A percentile compares a stretch with the other conserved stretches of the same genome.
phyloP scores from a whole-genome alignment of 129 eudicot species.

The Heracleum sosnowskyi region DNA sequence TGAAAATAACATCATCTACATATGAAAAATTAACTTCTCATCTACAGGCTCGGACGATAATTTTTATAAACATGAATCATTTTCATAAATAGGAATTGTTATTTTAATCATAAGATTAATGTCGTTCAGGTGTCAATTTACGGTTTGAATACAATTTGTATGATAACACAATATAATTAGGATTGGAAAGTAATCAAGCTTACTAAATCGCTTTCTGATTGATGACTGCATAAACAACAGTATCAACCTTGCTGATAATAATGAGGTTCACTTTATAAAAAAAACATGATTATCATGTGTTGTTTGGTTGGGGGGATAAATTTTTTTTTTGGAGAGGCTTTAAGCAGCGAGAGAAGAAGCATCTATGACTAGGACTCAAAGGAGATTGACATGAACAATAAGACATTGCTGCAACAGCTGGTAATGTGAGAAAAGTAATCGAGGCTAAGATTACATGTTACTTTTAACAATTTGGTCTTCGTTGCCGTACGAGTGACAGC shows the following conservation, averaged over 20 bases:
- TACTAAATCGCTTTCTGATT: too few species aligned
- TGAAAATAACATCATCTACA: background rate
- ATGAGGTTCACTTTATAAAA: background rate
- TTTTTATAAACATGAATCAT: too few species aligned
- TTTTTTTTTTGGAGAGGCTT: background rate
- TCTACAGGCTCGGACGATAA: background rate
- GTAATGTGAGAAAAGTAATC: constrained; percentile 55
- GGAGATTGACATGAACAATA: constrained; percentile 44
- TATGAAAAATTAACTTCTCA: background rate
- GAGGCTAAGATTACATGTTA: constrained; percentile 31
- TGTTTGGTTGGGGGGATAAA: background rate
- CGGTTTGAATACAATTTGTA: background rate
- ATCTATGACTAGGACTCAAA: constrained; percentile 63
- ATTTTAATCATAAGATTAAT: background rate
- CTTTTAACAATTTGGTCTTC: background rate
- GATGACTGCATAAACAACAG: background rate
- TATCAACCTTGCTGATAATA: background rate
- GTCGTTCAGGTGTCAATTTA: background rate
- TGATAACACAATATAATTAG: background rate
- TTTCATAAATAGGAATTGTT: background rate
- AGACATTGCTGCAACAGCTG: constrained; percentile 44
- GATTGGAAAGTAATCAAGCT: background rate
- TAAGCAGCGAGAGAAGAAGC: constrained; percentile 35
- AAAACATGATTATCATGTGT: background rate
- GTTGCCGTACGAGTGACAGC: background rate